Base-by-base conservation (phyloP, 169 alveolate species). In the Eimeria zaria region DNA sequence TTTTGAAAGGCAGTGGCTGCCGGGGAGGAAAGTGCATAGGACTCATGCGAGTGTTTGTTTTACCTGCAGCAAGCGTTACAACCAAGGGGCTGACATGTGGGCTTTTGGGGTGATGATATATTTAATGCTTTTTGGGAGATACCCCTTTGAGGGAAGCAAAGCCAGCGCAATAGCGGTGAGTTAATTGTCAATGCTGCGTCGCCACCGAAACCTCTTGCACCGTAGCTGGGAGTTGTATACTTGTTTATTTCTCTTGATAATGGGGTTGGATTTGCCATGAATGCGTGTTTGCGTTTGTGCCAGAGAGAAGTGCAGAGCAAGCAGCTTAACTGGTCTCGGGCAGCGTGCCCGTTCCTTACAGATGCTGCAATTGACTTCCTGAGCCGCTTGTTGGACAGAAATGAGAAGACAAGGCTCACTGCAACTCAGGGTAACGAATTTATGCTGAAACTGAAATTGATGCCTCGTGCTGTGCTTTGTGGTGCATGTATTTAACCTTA, bases 121-220 rank as follows among this genome's bases (percentile, higher is more conserved):
- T 74, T 89, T 97, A 87, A 97, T 97, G 98, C 94, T 97, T 41
- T 97, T 96, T 73, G 98, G 98, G 36, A 84, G 96, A 62, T 97
- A 97, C 58, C 98, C 98, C 22, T 97, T 97, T 95, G 98, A 97
- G 71, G 98, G 98, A 78, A 78, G 92, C 76, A 95, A 96, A 89
- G 94, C 98, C 39, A 95, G 95, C 41, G 96, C 90, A n/a, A 96
- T 97, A 69, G 98, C 96, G 83, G 98, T 97, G 91, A 87, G 95
- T 53, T 20, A 41, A 67, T 7, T 12, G 80, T 24, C 60, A 14
- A 14, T 14, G n/a, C 18, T 36, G 18, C 46, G 14, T 71, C 53
- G 83, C 51, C 5, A 53, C 18, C 7, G 80, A 69, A 0, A 46
- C 20, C 1, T 14, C 1, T 3, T 44, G 87, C 62, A 11, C n/a